Conservation (phyloP, 192 early-diverging fungal genomes). For the Rhizoclosmatium sp. region DNA sequence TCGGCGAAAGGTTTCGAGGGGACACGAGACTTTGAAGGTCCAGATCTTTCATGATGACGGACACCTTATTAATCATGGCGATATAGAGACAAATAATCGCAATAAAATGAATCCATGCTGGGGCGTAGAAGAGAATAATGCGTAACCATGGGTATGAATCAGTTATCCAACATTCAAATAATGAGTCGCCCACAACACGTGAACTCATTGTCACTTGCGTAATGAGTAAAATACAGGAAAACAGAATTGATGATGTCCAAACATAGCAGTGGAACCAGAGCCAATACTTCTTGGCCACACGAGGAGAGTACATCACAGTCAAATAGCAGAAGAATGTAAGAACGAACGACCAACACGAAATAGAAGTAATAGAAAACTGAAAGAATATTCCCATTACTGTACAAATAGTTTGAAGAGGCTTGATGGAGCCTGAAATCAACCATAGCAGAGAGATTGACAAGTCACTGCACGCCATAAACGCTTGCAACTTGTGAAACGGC, state of each 20-base stretch:
- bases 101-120: slow-evolving; percentile 13
- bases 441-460: background rate
- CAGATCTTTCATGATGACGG: background rate
- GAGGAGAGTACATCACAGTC: background rate
- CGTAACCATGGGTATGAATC: background rate
- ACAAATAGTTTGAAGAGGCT: background rate
- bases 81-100: background rate
- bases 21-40: background rate
- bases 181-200: slow-evolving; percentile 7
- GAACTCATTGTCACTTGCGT: background rate
- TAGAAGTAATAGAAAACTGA: background rate
- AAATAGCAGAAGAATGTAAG: slow-evolving; percentile 10
- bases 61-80: background rate
- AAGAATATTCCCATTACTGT: background rate
- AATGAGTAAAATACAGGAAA: background rate
- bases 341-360: background rate
- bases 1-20: too few relatives aligned
- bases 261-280: background rate
- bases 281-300: background rate
- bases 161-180: slow-evolving; percentile 18
- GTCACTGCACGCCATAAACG: background rate
- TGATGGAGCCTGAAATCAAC: background rate
- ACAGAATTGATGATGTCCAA: background rate
- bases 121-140: background rate
- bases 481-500: background rate